Conservation (phyloP, 2,329 filamentous ascomycete genomes). For the Claviceps pazoutovae region DNA sequence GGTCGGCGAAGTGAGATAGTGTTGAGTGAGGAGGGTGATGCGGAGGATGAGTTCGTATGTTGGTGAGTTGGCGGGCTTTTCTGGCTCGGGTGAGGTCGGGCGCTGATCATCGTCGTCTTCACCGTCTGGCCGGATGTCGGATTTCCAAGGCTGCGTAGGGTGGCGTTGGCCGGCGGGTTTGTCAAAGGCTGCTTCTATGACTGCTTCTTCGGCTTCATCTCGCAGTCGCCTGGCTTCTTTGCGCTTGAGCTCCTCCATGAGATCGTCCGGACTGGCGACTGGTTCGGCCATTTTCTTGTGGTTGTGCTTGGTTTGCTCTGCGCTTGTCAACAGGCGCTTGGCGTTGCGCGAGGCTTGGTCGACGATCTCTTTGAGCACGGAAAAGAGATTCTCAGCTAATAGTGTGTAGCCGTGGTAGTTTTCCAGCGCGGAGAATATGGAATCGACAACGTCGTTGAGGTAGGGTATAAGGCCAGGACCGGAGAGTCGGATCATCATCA, state of each 20-base stretch:
- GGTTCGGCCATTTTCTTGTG: constrained; percentile 27
- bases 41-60: constrained; percentile 70
- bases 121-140: constrained; percentile 16
- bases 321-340: constrained; percentile 31
- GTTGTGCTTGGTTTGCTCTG: constrained; percentile 19
- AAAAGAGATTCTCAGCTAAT: constrained; percentile 75
- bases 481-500: constrained; percentile 87
- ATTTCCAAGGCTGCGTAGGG: constrained; percentile 24
- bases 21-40: constrained; percentile 72
- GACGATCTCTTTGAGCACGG: constrained; percentile 68
- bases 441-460: constrained; percentile 79
- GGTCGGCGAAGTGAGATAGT: constrained; percentile 79
- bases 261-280: constrained; percentile 26
- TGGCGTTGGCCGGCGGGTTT: constrained; percentile 16
- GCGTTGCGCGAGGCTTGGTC: constrained; percentile 59
- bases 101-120: constrained; percentile 18
- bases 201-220: constrained; percentile 21
- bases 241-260: constrained; percentile 49
- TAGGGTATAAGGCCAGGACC: constrained; percentile 73
- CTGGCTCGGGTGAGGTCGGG: constrained; percentile 19
- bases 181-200: constrained; percentile 5
- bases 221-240: constrained; percentile 23
- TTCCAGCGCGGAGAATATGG: constrained; percentile 85
- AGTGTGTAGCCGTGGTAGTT: constrained; percentile 85
- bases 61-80: constrained; percentile 56